A percentile compares a stretch with the other conserved stretches of the same genome.
phyloP scores from a whole-genome alignment of 257 asterid genomes.

The Primulina eburnea region DNA sequence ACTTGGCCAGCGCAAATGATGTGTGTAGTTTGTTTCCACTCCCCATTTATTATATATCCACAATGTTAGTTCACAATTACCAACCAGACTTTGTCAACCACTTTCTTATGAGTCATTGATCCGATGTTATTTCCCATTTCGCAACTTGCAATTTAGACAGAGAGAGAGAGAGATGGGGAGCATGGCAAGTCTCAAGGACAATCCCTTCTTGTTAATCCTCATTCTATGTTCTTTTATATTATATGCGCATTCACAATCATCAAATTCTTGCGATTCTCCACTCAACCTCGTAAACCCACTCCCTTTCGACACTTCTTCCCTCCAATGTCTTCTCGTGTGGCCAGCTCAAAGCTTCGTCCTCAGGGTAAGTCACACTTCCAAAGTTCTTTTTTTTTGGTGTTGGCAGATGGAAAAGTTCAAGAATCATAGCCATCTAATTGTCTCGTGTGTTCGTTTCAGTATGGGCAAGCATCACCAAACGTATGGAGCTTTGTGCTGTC shows the following conservation, averaged over 20 bases:
- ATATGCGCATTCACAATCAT: constrained; percentile 46
- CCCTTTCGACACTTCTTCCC: constrained; percentile 56
- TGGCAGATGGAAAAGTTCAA: not conserved
- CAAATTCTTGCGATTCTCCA: constrained; percentile 55
- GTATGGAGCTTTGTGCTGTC: constrained; percentile 70
- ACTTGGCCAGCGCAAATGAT: not conserved
- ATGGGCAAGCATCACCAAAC: constrained; percentile 38
- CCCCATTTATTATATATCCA: not conserved
- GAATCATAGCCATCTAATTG: too few species aligned
- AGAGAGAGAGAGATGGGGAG: not conserved
- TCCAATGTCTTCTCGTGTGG: constrained; percentile 68
- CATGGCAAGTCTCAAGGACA: constrained; percentile 32
- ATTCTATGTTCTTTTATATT: constrained; percentile 22
- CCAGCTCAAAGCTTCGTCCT: constrained; percentile 54
- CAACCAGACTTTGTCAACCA: constrained; percentile 28
- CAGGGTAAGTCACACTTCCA: constrained; percentile 46
- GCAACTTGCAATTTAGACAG: not conserved
- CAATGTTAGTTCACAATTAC: constrained; percentile 21
- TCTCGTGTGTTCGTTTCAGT: constrained; percentile 30
- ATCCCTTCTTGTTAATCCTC: constrained; percentile 12
- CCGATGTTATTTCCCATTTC: constrained; percentile 13
- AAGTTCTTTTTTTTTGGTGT: too few species aligned
- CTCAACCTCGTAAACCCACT: constrained; percentile 31
- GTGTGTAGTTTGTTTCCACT: not conserved
- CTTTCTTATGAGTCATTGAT: constrained; percentile 23